A percentile compares a stretch with the other conserved stretches of the same genome.
phyloP scores from a whole-genome alignment of 2,329 filamentous ascomycete genomes.

The Hortaea sp. region DNA sequence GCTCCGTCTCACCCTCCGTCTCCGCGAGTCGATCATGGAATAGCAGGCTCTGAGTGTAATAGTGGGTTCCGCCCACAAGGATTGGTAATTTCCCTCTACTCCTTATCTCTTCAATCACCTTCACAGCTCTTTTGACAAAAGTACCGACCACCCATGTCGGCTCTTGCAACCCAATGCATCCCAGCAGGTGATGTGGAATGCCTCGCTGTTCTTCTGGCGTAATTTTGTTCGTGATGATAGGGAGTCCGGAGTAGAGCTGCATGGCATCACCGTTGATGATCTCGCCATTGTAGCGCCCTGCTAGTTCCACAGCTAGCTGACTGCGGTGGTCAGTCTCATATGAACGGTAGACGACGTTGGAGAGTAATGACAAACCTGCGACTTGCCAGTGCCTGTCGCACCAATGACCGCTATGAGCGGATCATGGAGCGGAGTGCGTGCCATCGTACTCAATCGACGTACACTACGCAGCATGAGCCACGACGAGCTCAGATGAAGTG shows the following conservation, averaged over 20 bases:
- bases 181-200: conserved; percentile 80
- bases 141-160: conserved; percentile 73
- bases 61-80: conserved; percentile 87
- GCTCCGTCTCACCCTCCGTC: conserved; percentile 10
- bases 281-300: conserved; percentile 75
- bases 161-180: conserved; percentile 63
- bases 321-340: conserved; percentile 28
- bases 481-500: not conserved
- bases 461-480: not conserved
- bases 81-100: conserved; percentile 72
- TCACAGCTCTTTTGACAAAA: conserved; percentile 61
- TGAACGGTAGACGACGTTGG: not conserved
- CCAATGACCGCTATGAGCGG: conserved; percentile 76
- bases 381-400: conserved; percentile 88
- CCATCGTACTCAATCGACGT: conserved; percentile 8
- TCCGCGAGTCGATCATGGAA: conserved; percentile 63
- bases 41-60: conserved; percentile 82
- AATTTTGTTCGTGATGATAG: conserved; percentile 94
- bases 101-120: conserved; percentile 67
- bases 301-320: conserved; percentile 82
- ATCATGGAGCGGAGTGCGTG: conserved; percentile 11
- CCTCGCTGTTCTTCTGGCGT: conserved; percentile 62
- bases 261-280: conserved; percentile 96
- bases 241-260: conserved; percentile 88
- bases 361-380: conserved; percentile 52